Conservation (phyloP, 306 rosid species). For the Morella rubra region DNA sequence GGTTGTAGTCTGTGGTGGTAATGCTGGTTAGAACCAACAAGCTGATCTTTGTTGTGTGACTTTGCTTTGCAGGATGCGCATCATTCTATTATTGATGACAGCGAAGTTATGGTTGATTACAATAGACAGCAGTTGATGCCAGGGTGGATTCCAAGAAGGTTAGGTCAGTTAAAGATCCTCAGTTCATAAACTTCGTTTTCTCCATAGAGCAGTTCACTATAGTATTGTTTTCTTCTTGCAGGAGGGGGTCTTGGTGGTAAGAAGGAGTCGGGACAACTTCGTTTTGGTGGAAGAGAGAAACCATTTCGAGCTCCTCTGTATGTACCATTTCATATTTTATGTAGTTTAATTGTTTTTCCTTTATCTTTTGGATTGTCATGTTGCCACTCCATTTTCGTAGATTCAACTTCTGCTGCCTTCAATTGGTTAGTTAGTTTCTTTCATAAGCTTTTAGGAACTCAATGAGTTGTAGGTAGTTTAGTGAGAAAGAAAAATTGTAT, state of each 20-base stretch:
- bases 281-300: conserved; percentile 95
- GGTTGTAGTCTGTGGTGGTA: conserved; percentile 2
- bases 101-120: conserved; percentile 80
- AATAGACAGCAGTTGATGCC: conserved; percentile 85
- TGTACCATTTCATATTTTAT: conserved; percentile 19
- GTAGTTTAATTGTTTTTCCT: conserved; percentile 11
- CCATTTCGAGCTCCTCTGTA: conserved; percentile 95
- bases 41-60: conserved; percentile 9
- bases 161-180: conserved; percentile 59
- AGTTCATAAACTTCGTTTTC: conserved; percentile 17
- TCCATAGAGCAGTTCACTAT: conserved; percentile 16
- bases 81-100: conserved; percentile 69
- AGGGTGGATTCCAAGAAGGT: conserved; percentile 96
- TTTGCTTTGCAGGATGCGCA: conserved; percentile 76
- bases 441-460: not conserved
- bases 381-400: not conserved
- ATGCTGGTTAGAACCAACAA: conserved; percentile 5
- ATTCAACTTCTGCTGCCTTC: not conserved
- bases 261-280: conserved; percentile 98
- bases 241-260: conserved; percentile 96
- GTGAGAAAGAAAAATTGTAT: not conserved
- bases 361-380: conserved; percentile 9
- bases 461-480: not conserved
- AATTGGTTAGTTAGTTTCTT: not conserved
- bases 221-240: conserved; percentile 25